Evolutionary conservation across 2,329 filamentous ascomycete species (phyloP).

Genomic region (Arthrobotrys conoides): DNA sequence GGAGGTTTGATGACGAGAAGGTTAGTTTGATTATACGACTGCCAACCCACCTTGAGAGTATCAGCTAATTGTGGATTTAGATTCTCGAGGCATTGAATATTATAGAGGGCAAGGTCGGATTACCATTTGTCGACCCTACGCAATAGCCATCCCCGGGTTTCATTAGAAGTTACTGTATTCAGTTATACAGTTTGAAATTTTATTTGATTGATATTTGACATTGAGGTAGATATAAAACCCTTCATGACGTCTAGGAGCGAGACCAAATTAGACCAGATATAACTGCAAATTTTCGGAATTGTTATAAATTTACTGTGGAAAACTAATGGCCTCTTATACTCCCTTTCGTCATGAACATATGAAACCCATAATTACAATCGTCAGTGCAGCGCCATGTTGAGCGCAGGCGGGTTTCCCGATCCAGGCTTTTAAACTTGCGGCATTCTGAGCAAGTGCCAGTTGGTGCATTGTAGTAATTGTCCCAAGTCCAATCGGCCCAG

Average conservation of each 20-base stretch:
- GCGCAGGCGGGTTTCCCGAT: background rate
- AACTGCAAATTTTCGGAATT: too few species aligned
- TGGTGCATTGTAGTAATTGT: constrained; percentile 7
- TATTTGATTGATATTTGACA: background rate
- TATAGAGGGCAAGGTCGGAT: constrained; percentile 33
- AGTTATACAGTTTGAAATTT: background rate
- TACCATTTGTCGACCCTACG: constrained; percentile 41
- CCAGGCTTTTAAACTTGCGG: background rate
- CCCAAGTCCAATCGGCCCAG: constrained; percentile 25
- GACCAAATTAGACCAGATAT: too few species aligned
- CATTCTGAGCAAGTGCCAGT: constrained; percentile 14
- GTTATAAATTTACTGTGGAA: background rate
- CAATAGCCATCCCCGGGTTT: background rate
- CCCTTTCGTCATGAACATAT: constrained; percentile 28
- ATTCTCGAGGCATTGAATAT: constrained; percentile 47
- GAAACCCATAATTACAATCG: constrained; percentile 8
- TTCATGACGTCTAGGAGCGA: too few species aligned
- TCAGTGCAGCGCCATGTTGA: constrained; percentile 19
- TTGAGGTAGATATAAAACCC: too few species aligned
- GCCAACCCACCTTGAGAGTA: background rate
- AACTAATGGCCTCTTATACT: background rate
- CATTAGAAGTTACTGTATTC: background rate
- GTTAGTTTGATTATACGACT: constrained; percentile 66
- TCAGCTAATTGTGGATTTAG: constrained; percentile 15
- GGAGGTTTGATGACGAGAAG: constrained; percentile 62